phyloP scores from a whole-genome alignment of 768 basidiomycete species.

The Leccinum variicolor region DNA sequence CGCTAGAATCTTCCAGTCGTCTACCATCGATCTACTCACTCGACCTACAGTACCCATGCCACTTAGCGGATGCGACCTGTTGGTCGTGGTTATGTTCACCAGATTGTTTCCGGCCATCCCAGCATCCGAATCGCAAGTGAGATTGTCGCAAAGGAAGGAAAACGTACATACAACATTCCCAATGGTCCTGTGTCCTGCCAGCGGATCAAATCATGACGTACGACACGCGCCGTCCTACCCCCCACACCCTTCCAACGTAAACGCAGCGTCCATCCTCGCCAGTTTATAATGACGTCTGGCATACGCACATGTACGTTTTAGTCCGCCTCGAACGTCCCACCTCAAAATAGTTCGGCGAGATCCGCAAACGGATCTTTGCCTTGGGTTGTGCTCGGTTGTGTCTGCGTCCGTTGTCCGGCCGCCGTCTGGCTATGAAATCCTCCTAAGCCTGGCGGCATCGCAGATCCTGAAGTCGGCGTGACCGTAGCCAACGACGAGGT shows the following conservation, averaged over 20 bases:
- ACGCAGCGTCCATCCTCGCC: conserved; percentile 3
- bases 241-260: background rate
- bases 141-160: conserved; percentile 4
- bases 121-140: conserved; percentile 1
- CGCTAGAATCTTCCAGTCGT: no score
- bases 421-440: conserved; percentile 3
- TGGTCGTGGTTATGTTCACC: background rate
- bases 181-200: background rate
- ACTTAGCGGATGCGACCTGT: background rate
- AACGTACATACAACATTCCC: conserved; percentile 11
- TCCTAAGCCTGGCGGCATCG: conserved; percentile 8
- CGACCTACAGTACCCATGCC: background rate
- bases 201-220: background rate
- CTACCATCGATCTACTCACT: no score
- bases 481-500: conserved; percentile 8
- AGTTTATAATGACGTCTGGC: background rate
- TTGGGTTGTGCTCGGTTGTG: conserved; percentile 23
- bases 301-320: background rate
- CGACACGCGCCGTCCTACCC: background rate
- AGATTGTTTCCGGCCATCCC: background rate
- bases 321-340: background rate
- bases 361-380: conserved; percentile 85
- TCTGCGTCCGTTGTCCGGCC: conserved; percentile 20
- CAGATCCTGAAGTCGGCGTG: conserved; percentile 13
- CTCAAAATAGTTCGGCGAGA: conserved; percentile 69